Base-by-base conservation (phyloP, 495 filamentous ascomycete genomes). In the Rhypophila decipiens region DNA sequence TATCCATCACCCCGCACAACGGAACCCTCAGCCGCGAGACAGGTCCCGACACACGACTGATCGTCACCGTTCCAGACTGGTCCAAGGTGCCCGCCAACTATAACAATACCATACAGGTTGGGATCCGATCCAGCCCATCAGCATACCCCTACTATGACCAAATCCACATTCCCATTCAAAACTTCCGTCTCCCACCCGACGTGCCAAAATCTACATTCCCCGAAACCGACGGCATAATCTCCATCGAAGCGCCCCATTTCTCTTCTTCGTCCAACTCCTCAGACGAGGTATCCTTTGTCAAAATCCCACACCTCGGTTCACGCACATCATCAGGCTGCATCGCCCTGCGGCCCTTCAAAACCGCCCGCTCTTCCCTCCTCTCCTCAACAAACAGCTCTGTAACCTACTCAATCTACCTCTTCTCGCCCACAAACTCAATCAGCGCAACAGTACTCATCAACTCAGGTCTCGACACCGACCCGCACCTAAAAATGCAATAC, bases 131-230 rank as follows among this genome's bases (percentile, higher is more conserved):
- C 7, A 31, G 7, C 7, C 27, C 27, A 7, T 7, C 27, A 13
- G 7, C 27, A 13, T 31, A 31, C 13, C 27, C 27, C 7, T 31
- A 31, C 27, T 31, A 7, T 31, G 27, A 31, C 7, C 27, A 31
- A 13, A 31, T 31, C 13, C 27, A 31, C 13, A 31, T 31, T 13
- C 27, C 27, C 27, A 13, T 31, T 7, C 27, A 13, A 13, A 31
- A 31, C 27, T 7, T 7, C 27, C 66, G 72, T 9, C 64, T 85
- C 15, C 68, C 70, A 39, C 51, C 80, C 24, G 68, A 70, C 2
- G 58, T 82, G 13, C 76, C 81, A 58, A 79, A 76, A 78, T 38
- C 47, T 11, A 67, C 65, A 1, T 82, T 82, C 50, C 72, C 80
- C 35, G 80, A 84, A 54, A 61, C 61, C 5, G 71, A 74, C 39